These are phyloP conservation scores for Goffeauzyma gilvescens DNA, from an alignment of 768 basidiomycete genomes.

Conservation along the genomic window DNA sequence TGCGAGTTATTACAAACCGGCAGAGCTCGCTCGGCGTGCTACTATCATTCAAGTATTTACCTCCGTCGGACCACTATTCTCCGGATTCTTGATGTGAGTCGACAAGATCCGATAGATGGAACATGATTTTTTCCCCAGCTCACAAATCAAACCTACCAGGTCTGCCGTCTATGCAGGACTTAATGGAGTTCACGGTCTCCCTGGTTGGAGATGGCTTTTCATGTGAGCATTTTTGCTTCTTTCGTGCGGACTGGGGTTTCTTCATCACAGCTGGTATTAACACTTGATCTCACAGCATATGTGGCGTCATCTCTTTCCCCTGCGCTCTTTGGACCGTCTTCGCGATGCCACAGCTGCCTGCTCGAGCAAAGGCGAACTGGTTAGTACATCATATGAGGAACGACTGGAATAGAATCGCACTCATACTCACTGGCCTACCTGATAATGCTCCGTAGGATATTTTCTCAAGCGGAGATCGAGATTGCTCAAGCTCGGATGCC, in stretches of 20 bases:
- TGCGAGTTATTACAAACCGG: slow-evolving; percentile 19
- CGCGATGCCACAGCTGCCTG: slow-evolving; percentile 18
- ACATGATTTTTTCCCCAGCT: no score
- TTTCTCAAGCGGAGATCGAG: slow-evolving; percentile 16
- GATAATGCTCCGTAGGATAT: slow-evolving; percentile 13
- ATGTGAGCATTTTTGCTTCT: slow-evolving; percentile 11
- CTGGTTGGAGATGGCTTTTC: slow-evolving; percentile 19
- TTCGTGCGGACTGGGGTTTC: not conserved
- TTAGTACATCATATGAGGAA: slow-evolving; percentile 4
- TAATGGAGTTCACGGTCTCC: slow-evolving; percentile 10
- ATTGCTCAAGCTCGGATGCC: slow-evolving; percentile 15
- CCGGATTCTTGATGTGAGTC: slow-evolving; percentile 17
- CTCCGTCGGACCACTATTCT: slow-evolving; percentile 16
- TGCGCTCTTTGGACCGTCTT: slow-evolving; percentile 18
- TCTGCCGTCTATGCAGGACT: slow-evolving; percentile 17
- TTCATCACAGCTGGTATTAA: not conserved
- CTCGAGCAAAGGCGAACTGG: slow-evolving; percentile 18
- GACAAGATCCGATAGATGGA: no score
- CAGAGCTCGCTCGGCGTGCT: slow-evolving; percentile 16
- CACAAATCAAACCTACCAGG: no score
- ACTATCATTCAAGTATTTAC: slow-evolving; percentile 13
- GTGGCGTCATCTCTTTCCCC: slow-evolving; percentile 16
- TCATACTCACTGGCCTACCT: no score
- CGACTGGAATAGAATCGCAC: no score
- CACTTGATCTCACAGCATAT: slow-evolving; percentile 8